These are phyloP conservation scores for Termitomyces bulborhizus DNA, from an alignment of 768 basidiomycete genomes.

Conservation along the genomic window DNA sequence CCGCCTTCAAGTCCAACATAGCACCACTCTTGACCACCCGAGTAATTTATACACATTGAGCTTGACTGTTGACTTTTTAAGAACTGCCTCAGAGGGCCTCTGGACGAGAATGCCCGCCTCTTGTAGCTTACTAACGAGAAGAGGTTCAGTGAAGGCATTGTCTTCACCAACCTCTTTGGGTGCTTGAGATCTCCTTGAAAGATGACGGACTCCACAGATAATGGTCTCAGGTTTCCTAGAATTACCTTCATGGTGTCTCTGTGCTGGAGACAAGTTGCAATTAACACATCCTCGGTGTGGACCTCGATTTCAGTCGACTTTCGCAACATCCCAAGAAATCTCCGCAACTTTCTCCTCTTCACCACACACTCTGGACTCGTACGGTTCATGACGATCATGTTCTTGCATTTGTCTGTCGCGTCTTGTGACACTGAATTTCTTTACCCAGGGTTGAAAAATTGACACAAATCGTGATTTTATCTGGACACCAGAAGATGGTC, in stretches of 20 bases:
- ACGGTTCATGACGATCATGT: neutral
- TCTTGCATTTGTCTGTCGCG: neutral
- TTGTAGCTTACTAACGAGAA: constrained; percentile 79
- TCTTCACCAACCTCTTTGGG: constrained; percentile 48
- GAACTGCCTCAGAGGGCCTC: constrained; percentile 88
- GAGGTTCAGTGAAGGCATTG: constrained; percentile 64
- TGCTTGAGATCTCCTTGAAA: constrained; percentile 49
- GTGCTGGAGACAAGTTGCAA: neutral
- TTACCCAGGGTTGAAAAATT: too few species aligned
- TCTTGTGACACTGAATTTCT: neutral
- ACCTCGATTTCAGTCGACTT: neutral
- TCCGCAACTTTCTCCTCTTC: neutral
- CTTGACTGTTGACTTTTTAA: constrained; percentile 63
- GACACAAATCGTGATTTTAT: too few species aligned
- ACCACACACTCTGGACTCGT: neutral
- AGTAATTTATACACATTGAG: constrained; percentile 78
- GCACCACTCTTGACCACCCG: constrained; percentile 73
- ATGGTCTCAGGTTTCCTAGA: neutral
- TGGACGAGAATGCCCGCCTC: constrained; percentile 91
- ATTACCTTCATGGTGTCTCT: neutral
- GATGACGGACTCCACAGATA: constrained; percentile 27
- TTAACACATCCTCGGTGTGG: neutral
- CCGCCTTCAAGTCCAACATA: constrained; percentile 66
- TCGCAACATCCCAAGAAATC: neutral
- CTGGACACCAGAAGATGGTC: neutral